These are phyloP conservation scores for Eucommia ulmoides DNA, from an alignment of 257 asterid species.

Conservation along the genomic window DNA sequence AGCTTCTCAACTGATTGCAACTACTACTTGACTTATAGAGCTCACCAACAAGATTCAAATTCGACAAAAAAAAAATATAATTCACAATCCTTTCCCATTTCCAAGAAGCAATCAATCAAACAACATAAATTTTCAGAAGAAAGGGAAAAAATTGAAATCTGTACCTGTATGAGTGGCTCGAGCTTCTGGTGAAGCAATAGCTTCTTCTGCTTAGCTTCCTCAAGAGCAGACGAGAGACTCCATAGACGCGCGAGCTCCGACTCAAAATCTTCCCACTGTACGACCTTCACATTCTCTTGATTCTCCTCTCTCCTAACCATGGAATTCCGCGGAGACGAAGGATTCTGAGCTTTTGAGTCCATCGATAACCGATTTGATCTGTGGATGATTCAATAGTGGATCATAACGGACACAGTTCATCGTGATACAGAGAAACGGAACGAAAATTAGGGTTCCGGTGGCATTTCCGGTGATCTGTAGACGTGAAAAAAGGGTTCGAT, in stretches of 20 bases:
- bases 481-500: no score
- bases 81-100: no score
- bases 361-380: constrained; percentile 19
- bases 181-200: constrained; percentile 45
- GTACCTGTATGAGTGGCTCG: constrained; percentile 47
- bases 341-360: constrained; percentile 10
- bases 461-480: no score
- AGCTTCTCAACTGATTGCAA: no score
- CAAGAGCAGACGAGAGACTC: constrained; percentile 67
- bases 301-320: constrained; percentile 29
- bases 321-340: constrained; percentile 18
- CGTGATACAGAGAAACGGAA: background rate
- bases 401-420: background rate
- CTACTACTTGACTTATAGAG: no score
- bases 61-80: no score
- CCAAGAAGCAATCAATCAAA: constrained; percentile 14
- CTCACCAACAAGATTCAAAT: no score
- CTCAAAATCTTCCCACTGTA: constrained; percentile 90
- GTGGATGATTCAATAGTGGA: background rate
- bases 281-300: constrained; percentile 27
- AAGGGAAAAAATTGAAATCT: background rate
- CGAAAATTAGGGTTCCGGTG: background rate
- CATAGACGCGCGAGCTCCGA: constrained; percentile 76
- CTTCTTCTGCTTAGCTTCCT: constrained; percentile 55
- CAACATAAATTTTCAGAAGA: constrained; percentile 6